Conservation (phyloP, 768 basidiomycete genomes). For the Hirschioporus abietinus region DNA sequence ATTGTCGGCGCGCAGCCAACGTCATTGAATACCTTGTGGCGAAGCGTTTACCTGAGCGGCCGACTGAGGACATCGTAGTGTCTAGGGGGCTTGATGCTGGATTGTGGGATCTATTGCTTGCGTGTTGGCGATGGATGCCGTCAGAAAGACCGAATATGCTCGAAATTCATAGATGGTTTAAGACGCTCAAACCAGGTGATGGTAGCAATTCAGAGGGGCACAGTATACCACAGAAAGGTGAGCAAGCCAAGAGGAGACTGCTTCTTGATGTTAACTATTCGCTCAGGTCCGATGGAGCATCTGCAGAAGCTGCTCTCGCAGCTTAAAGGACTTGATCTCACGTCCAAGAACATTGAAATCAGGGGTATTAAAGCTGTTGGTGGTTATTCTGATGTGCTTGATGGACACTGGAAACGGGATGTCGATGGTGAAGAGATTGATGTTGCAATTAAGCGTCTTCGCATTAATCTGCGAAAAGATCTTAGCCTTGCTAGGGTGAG, state of each 20-base stretch:
- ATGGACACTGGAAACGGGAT: background rate
- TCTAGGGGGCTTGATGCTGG: conserved; percentile 30
- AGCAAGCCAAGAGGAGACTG: background rate
- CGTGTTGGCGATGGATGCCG: conserved; percentile 39
- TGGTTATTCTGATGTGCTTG: background rate
- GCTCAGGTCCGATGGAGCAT: background rate
- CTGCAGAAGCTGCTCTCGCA: background rate
- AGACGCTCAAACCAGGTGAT: background rate
- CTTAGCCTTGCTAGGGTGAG: conserved; percentile 1
- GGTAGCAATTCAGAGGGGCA: background rate
- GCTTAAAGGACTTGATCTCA: background rate
- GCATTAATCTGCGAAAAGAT: background rate
- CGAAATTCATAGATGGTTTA: conserved; percentile 22
- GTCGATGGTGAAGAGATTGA: background rate
- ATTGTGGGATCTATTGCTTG: conserved; percentile 38
- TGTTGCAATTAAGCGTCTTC: background rate
- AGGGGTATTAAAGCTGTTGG: background rate
- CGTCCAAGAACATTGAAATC: background rate
- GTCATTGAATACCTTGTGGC: conserved; percentile 32
- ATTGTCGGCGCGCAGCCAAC: conserved; percentile 26
- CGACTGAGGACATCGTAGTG: conserved; percentile 17
- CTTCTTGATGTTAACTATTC: background rate
- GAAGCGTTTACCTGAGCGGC: conserved; percentile 33
- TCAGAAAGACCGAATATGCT: conserved; percentile 34
- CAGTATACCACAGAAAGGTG: background rate